Base-by-base conservation (phyloP, 225 moss, liverwort and hornwort species). In the Ulota crispa region DNA sequence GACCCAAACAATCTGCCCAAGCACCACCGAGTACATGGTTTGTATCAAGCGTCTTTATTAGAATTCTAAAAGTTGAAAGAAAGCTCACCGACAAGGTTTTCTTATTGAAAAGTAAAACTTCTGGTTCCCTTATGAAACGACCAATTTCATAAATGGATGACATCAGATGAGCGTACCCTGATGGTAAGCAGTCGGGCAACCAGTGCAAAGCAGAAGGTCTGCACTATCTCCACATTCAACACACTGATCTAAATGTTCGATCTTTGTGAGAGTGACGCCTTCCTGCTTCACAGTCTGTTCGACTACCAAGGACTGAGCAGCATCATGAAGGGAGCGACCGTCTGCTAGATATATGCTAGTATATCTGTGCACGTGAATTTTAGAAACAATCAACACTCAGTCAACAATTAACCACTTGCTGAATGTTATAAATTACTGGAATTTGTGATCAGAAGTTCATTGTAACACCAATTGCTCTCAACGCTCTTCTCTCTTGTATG, bases 231-330 rank as follows among this genome's bases (percentile, higher is more conserved):
- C 94, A 74, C 97, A 97, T 73, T 97, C 95, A 76, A 88, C 89
- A 83, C 97, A 97, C 41, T 93, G 87, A 71, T 95, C 95, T 68
- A 93, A 83, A 85, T 97, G 91, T 64, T 97, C 95, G 61, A 94
- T 86, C 73, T 83, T 83, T 9, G 85, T 62, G 63, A 85, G 73
- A 61, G 83, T 77, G 61, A 78, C 63, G 60, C 88, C 90, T 78
- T 80, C 88, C 61, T 86, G 86, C 78, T 90, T 90, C 65, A 80
- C 83, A 31, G 62, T 92, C 60, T 91, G 87, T 54, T 89, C 81
- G 30, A 89, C 91, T 73, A 86, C 92, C 21, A 95, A 86, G 41
- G 91, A 87, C 68, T 93, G 88, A 28, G 97, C 95, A 73, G 87
- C 92, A 82, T 85, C 87, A 42, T 94, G 95, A 9, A 97, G 91